Evolutionary conservation across 805 yeast species (phyloP), one percentile per base, ranked within the genome.

Genomic region (Komagataella mondaviorum): DNA sequence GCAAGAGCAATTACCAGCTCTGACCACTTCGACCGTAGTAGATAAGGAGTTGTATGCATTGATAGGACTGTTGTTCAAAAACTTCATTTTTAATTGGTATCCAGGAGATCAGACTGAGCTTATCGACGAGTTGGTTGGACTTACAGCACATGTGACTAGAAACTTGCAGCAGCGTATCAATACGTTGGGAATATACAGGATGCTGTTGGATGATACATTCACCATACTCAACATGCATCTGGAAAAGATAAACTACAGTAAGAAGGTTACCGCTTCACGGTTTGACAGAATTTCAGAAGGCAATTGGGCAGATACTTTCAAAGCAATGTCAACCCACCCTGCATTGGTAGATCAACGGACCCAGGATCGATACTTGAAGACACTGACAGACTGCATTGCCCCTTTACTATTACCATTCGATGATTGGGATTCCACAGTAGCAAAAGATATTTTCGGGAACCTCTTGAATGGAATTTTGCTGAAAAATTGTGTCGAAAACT

Each of bases 1-100:
- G 20, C 51, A 57, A 14, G 62, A 59, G 2, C 54, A 54, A 7
- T 59, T 74, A 2, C 76, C 77, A 0, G 61, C 67, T 1, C 57
- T 74, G 46, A 69, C 76, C 1, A 63, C 71, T 1, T 68, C 72
- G 0, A 54, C 64, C 1, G 59, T 55, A 1, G 67, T 78, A 3
- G 79, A 77, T 55, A 51, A 64, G 1, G 72, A 76, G 55, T 59
- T 78, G 12, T 74, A 76, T 55, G 69, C 76, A 1, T 55, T 79
- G 4, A 53, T 76, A 4, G 77, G 78, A 0, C 60, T 78, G 12
- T 57, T 78, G 4, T 52, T 76, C 46, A 66, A 71, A 22, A 73
- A 72, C 50, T 79, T 78, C 55, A 68, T 78, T 3, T 63, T 67
- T 18, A 59, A 67, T 7, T 76, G 80, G 78, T 77, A 77, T 59